Base-by-base conservation (phyloP, 371 early-diverging fungal genomes). In the Mortierella sp. region DNA sequence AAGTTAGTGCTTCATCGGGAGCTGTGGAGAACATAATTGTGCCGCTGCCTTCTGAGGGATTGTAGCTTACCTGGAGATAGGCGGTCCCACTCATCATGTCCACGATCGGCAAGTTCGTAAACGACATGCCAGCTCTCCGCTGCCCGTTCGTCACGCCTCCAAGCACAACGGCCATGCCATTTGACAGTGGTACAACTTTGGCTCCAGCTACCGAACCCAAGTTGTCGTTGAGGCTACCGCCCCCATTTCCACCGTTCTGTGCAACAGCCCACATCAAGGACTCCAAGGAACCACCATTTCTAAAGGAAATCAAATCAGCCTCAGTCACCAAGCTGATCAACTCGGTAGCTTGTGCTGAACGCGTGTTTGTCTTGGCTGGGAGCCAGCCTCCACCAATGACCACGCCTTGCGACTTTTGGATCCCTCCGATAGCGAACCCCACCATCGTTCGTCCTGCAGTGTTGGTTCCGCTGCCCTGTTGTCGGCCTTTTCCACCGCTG, bases 311-410 rank as follows among this genome's bases (percentile, higher is more conserved):
- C 61, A 68, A 12, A 30, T 69, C 65, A 3, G 59, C 58, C 26
- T 68, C 69, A 0, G 60, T 54, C 3, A 60, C 65, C 58, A 68
- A 52, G 23, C 53, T 54, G 9, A 23, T 58, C 58, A 74, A 19
- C 1, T 46, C 49, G 0, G 69, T 58, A 2, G 65, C 76, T 27
- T 23, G 48, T 1, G 39, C 58, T 1, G 76, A 74, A 0, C 43
- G 28, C 16, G 64, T 46, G 8, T 30, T 64, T 0, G 50, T 5
- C 24, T 21, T 48, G 45, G 53, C 41, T 14, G 73, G 63, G 13
- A 68, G 12, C 64, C 64, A 68, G 21, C 76, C 76, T 47, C 76
- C 76, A 19, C 76, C 76, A 21, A 74, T 19, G 13, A 64, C 69
- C 12, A 74, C 64, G 3, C 74, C 74, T 3, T 54, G 24, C 0